phyloP scores from a whole-genome alignment of 2,329 filamentous ascomycete genomes.

The Juglanconis juglandina region DNA sequence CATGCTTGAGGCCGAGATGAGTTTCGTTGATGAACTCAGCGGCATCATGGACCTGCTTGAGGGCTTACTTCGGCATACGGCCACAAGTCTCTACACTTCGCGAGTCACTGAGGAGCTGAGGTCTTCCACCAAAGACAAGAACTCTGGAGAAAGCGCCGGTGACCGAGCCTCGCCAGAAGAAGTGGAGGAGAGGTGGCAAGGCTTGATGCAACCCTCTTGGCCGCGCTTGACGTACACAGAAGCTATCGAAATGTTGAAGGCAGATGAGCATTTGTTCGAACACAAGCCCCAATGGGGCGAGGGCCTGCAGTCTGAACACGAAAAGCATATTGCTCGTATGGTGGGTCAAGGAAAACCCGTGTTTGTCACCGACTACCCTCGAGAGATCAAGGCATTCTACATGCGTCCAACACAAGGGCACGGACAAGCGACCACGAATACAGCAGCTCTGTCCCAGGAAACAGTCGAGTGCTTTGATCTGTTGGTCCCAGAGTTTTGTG shows the following conservation, averaged over 20 bases:
- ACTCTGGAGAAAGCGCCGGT: constrained; percentile 24
- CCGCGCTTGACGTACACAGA: constrained; percentile 78
- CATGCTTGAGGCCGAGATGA: constrained; percentile 92
- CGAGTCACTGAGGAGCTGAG: constrained; percentile 45
- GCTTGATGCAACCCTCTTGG: constrained; percentile 62
- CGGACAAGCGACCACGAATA: not conserved
- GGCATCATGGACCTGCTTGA: constrained; percentile 79
- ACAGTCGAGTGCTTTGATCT: constrained; percentile 92
- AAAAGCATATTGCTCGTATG: constrained; percentile 73
- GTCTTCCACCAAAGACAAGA: constrained; percentile 16
- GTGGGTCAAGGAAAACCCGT: constrained; percentile 61
- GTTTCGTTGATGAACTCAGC: constrained; percentile 68
- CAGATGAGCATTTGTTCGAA: constrained; percentile 61
- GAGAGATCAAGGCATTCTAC: constrained; percentile 75
- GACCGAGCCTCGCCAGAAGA: constrained; percentile 43
- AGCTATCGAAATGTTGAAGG: constrained; percentile 66
- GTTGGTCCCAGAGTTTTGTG: constrained; percentile 78
- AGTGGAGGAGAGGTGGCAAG: constrained; percentile 69
- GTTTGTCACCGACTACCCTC: constrained; percentile 93
- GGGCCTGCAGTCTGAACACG: constrained; percentile 86
- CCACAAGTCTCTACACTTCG: constrained; percentile 36
- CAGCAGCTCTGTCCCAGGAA: not conserved
- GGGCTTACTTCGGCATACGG: constrained; percentile 63
- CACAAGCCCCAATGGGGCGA: constrained; percentile 67
- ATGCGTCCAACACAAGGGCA: constrained; percentile 43